Conservation (phyloP, 495 filamentous ascomycete species). For the Durotheca rogersii region DNA sequence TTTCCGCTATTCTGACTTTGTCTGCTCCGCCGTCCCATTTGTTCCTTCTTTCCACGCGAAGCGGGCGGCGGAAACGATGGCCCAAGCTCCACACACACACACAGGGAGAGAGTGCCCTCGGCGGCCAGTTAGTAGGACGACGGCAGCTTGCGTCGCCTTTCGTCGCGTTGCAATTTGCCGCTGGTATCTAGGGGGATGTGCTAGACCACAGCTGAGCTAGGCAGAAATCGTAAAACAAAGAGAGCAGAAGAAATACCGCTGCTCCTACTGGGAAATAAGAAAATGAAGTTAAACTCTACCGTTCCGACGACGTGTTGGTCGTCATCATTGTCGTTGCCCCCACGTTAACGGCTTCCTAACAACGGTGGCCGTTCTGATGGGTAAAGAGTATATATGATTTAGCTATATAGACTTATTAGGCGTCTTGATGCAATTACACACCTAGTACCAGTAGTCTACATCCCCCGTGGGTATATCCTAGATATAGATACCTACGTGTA, state of each 20-base stretch:
- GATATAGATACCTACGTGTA: too few species aligned
- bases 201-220: conserved; percentile 4
- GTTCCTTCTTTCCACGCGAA: neutral
- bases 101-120: too few species aligned
- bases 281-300: conserved; percentile 14
- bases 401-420: too few species aligned
- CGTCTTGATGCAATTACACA: too few species aligned
- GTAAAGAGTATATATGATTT: too few species aligned
- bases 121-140: neutral
- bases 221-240: conserved; percentile 12
- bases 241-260: too few species aligned
- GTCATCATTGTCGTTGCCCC: too few species aligned
- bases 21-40: neutral
- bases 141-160: neutral
- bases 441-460: too few species aligned
- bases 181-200: neutral
- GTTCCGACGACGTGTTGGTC: too few species aligned
- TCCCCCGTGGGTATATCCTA: too few species aligned
- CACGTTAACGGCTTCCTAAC: too few species aligned
- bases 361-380: too few species aligned
- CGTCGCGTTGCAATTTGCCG: neutral
- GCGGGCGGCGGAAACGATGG: neutral
- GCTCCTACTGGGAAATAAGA: conserved; percentile 16
- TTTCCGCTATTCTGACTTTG: conserved; percentile 26
- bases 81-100: neutral